Evolutionary conservation across 257 asterid species (phyloP).

Genomic region (Voacanga thouarsii): DNA sequence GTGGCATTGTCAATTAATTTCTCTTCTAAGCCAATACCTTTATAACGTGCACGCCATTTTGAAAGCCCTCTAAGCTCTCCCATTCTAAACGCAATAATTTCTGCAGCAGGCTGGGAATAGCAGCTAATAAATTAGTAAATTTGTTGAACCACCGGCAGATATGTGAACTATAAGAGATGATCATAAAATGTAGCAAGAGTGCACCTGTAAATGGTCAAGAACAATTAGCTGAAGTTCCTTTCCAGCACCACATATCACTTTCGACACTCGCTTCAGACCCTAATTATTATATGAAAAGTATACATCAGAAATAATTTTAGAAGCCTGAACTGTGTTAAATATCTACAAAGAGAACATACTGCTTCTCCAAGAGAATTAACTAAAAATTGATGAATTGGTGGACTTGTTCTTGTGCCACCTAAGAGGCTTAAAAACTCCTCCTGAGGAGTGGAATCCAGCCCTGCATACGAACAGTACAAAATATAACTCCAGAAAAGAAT

Average conservation of each 20-base stretch:
- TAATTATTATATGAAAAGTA: conserved; percentile 26
- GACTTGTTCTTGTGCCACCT: conserved; percentile 98
- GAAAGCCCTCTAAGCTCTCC: conserved; percentile 93
- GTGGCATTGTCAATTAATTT: conserved; percentile 72
- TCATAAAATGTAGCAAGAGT: neutral
- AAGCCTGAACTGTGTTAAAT: neutral
- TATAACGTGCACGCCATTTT: conserved; percentile 92
- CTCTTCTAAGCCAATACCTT: conserved; percentile 83
- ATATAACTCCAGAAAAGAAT: conserved; percentile 18
- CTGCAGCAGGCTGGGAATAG: conserved; percentile 94
- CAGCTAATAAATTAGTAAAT: conserved; percentile 8
- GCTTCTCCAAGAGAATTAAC: conserved; percentile 96
- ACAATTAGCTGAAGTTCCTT: conserved; percentile 83
- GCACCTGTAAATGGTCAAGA: conserved; percentile 88
- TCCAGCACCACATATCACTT: conserved; percentile 22
- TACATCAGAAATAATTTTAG: conserved; percentile 13
- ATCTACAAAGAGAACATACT: conserved; percentile 41
- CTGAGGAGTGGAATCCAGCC: conserved; percentile 81
- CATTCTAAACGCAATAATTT: conserved; percentile 84
- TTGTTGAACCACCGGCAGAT: neutral
- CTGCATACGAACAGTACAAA: conserved; percentile 29
- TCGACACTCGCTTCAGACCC: conserved; percentile 75
- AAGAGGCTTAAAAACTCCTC: conserved; percentile 89
- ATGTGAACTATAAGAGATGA: conserved; percentile 1
- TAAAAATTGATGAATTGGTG: conserved; percentile 90